phyloP scores from a whole-genome alignment of 169 alveolate species.

The Plasmodium malariae region DNA sequence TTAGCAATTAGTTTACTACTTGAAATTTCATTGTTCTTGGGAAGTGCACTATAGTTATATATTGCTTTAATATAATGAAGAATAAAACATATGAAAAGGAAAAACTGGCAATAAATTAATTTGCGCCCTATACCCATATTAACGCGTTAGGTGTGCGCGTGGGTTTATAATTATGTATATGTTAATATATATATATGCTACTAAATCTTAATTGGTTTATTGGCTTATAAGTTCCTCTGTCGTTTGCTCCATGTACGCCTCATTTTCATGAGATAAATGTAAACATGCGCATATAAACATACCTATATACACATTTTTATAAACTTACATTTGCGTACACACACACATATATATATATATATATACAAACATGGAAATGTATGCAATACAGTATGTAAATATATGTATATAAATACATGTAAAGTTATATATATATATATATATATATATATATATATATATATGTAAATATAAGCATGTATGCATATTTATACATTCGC shows the following conservation, averaged over 20 bases:
- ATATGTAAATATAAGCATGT: background rate
- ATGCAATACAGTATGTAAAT: background rate
- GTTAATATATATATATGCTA: background rate
- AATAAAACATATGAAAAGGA: conserved; percentile 38
- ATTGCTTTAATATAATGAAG: conserved; percentile 10
- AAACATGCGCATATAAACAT: background rate
- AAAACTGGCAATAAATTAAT: background rate
- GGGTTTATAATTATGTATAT: background rate
- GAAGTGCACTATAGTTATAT: background rate
- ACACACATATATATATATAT: background rate
- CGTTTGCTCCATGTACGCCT: background rate
- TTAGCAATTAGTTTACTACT: conserved; percentile 11
- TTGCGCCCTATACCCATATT: conserved; percentile 39
- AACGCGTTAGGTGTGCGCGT: background rate
- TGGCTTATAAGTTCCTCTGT: background rate
- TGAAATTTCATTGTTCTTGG: conserved; percentile 1
- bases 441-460: conserved; percentile 1
- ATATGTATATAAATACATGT: background rate
- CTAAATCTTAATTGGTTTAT: background rate
- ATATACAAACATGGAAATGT: no score
- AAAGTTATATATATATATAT: background rate
- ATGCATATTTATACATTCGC: background rate
- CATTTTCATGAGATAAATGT: background rate
- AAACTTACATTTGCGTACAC: background rate
- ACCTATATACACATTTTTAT: background rate